A percentile compares a stretch with the other conserved stretches of the same genome.
These are phyloP conservation scores for Exserohilum rostratum DNA, from an alignment of 2,329 filamentous ascomycete species.

Conservation along the genomic window DNA sequence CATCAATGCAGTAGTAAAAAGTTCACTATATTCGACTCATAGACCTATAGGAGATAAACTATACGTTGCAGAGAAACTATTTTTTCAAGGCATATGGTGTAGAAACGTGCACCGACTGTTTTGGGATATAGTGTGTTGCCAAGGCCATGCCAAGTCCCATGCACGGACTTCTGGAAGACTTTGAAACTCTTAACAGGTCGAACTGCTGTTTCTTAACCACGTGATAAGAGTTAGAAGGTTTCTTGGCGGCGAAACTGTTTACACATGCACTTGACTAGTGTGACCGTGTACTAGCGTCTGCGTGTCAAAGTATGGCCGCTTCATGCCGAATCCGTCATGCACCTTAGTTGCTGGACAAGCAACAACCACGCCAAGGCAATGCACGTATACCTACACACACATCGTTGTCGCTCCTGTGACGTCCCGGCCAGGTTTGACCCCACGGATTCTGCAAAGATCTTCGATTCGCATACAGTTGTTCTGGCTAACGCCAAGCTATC, in stretches of 20 bases:
- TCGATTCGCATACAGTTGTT: too few relatives aligned
- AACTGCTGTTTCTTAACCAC: background rate
- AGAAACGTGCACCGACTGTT: background rate
- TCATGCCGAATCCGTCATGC: background rate
- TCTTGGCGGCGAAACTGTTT: background rate
- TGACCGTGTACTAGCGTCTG: background rate
- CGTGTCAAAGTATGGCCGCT: conserved; percentile 1
- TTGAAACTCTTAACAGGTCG: background rate
- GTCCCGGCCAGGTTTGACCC: too few relatives aligned
- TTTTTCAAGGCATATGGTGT: background rate
- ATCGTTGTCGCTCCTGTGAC: too few relatives aligned
- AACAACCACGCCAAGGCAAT: too few relatives aligned
- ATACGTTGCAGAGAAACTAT: too few relatives aligned
- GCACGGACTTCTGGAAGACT: background rate
- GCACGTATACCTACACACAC: too few relatives aligned
- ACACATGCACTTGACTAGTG: background rate
- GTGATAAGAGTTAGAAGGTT: too few relatives aligned
- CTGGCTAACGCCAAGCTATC: too few relatives aligned
- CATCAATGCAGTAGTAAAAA: background rate
- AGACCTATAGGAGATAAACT: too few relatives aligned
- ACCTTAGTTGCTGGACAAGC: background rate
- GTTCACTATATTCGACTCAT: too few relatives aligned
- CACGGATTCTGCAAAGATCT: too few relatives aligned
- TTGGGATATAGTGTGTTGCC: background rate
- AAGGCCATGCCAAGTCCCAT: background rate